A percentile compares a stretch with the other conserved stretches of the same genome.
These are phyloP conservation scores for Xylaria palmicola DNA, from an alignment of 495 filamentous ascomycete species.

Conservation along the genomic window DNA sequence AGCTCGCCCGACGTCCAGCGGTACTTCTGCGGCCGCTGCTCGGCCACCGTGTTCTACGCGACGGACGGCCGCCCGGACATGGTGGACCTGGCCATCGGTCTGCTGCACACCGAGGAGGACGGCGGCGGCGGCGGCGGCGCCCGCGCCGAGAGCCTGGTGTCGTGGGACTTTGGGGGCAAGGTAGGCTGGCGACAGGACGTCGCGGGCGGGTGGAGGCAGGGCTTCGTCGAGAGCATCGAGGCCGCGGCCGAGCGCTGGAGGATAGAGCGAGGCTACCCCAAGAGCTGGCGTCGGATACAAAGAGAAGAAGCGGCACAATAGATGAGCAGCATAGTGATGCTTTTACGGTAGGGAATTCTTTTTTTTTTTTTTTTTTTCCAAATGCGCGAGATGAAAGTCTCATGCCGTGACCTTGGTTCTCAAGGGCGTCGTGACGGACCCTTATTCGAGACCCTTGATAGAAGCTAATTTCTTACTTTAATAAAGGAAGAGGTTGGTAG, in stretches of 20 bases:
- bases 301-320: slow-evolving; percentile 11
- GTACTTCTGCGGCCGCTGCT: slow-evolving; percentile 55
- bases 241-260: slow-evolving; percentile 25
- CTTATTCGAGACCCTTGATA: no score
- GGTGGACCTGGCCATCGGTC: slow-evolving; percentile 51
- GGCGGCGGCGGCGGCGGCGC: no score
- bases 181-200: slow-evolving; percentile 23
- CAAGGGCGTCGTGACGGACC: no score
- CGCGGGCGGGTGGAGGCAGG: slow-evolving; percentile 27
- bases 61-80: slow-evolving; percentile 41
- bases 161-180: slow-evolving; percentile 22
- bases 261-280: slow-evolving; percentile 23
- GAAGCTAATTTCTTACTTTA: no score
- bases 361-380: no score
- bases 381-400: no score
- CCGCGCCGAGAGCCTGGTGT: slow-evolving; percentile 43
- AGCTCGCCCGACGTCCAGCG: slow-evolving; percentile 46
- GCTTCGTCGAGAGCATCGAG: slow-evolving; percentile 14
- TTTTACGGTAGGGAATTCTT: no score
- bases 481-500: no score
- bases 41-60: slow-evolving; percentile 51
- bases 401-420: no score
- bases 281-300: slow-evolving; percentile 21
- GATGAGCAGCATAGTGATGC: background rate
- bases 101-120: slow-evolving; percentile 48